Base-by-base conservation (phyloP, 306 rosid genomes). In the Potentilla sterilis region DNA sequence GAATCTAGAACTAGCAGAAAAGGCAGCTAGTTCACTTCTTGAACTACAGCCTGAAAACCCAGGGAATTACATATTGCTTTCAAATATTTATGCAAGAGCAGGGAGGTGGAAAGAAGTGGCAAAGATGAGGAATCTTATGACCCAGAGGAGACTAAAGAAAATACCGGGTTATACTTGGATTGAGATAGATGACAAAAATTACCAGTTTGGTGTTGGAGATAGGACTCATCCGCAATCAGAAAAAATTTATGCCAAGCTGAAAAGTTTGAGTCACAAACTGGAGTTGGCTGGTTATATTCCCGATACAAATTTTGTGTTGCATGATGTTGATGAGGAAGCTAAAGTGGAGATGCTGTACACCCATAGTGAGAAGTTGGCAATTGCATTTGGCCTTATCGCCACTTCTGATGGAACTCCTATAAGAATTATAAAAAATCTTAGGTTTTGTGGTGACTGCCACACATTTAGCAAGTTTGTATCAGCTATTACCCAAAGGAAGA, bases 391-490 rank as follows among this genome's bases (percentile, higher is more conserved):
- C 55, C 83, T 93, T 61, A 59, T 86, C 41, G 74, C 87, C 63
- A 85, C 83, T 37, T 77, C 88, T 5, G 74, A 78, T 41, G 83
- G 79, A 63, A 77, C 77, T 43, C 85, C 91, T 9, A 85, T 93
- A 54, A 89, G 95, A 83, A 89, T 91, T 69, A 86, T 90, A 42
- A 93, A 90, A 79, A 90, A 93, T 75, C 88, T 92, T 51, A 83
- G 92, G 81, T 87, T 90, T 70, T 92, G 96, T 43, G 98, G 96
- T 55, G 98, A 93, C 79, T 90, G 95, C 76, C 98, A 89, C 79
- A 78, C 91, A 12, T 90, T 93, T 79, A 74, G 75, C 70, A 90
- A 90, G 82, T 81, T 86, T 83, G 90, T 87, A 55, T 90, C 97
- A 9, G 85, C 85, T 32, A 16, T 86, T 22, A 84, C 74, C 77